A percentile compares a stretch with the other conserved stretches of the same genome.
Conservation (phyloP, 1,284 basidiomycete species). For the Coniophora puteana region DNA sequence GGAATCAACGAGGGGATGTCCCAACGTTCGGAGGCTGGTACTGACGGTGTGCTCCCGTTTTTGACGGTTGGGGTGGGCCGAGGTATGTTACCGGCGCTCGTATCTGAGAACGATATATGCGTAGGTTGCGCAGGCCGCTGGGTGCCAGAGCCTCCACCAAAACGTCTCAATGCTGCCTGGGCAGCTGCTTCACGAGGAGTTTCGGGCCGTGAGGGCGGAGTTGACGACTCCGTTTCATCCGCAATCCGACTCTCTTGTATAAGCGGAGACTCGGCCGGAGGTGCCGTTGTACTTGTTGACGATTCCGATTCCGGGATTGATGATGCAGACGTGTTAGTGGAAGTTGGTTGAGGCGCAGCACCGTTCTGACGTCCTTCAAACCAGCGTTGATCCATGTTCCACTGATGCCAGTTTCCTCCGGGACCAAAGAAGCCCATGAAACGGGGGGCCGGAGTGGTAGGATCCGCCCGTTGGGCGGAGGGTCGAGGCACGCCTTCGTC, state of each 20-base stretch:
- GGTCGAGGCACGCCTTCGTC: slow-evolving; percentile 26
- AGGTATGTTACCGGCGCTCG: slow-evolving; percentile 6
- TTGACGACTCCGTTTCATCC: too few relatives aligned
- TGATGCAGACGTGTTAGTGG: slow-evolving; percentile 1
- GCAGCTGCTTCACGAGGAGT: slow-evolving; percentile 43
- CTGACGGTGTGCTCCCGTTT: slow-evolving; percentile 3
- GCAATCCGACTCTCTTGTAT: slow-evolving; percentile 5
- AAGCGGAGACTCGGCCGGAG: slow-evolving; percentile 15
- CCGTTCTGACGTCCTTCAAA: too few relatives aligned
- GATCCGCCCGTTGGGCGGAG: slow-evolving; percentile 9
- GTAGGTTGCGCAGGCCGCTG: too few relatives aligned
- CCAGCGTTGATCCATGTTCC: slow-evolving; percentile 39
- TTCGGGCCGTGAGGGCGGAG: too few relatives aligned
- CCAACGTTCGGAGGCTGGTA: slow-evolving; percentile 12
- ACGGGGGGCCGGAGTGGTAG: slow-evolving; percentile 32
- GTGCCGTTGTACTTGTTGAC: slow-evolving; percentile 7
- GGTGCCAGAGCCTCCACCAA: slow-evolving; percentile 13
- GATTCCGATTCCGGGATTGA: slow-evolving; percentile 8
- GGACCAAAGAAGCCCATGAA: slow-evolving; percentile 60
- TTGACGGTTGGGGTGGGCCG: slow-evolving; percentile 10
- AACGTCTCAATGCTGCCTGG: slow-evolving; percentile 38
- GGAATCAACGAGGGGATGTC: slow-evolving; percentile 50
- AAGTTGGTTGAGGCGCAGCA: slow-evolving; percentile 4
- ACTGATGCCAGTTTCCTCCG: slow-evolving; percentile 59
- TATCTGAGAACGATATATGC: slow-evolving; percentile 8